phyloP scores from a whole-genome alignment of 2,329 filamentous ascomycete genomes.

The Aspergillus ochraceus region DNA sequence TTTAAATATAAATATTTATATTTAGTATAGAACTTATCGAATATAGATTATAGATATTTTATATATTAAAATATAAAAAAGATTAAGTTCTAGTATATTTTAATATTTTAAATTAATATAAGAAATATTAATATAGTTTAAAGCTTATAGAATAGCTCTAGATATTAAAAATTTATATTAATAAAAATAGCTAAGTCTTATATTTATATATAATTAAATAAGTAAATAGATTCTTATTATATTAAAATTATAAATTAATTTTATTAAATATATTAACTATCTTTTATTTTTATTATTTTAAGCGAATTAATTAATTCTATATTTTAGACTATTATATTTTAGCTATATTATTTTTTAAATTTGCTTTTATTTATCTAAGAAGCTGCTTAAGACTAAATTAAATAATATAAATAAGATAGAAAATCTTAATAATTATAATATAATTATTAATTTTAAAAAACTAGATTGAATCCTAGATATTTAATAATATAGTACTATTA shows the following conservation, averaged over 20 bases:
- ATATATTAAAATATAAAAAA: constrained; percentile 16
- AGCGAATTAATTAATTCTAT: no score
- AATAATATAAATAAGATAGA: no score
- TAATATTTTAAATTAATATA: constrained; percentile 17
- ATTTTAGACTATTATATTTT: no score
- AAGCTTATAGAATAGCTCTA: constrained; percentile 13
- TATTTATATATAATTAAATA: neutral
- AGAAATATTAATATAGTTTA: constrained; percentile 11
- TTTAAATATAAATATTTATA: neutral
- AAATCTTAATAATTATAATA: no score
- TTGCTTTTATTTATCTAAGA: no score
- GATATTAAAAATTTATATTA: constrained; percentile 12
- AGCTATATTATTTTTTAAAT: no score
- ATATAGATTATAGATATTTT: constrained; percentile 9
- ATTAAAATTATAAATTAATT: neutral
- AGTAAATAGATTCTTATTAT: neutral
- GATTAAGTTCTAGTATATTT: constrained; percentile 18
- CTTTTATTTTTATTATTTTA: no score
- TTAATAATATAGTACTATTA: no score
- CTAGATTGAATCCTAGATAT: no score
- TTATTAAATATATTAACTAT: neutral
- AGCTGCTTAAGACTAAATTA: no score
- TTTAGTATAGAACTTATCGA: constrained; percentile 1
- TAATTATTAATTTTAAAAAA: no score
- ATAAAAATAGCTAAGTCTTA: constrained; percentile 11